These are phyloP conservation scores for Amborella trichopoda DNA, from an alignment of 164 flowering plant genomes.

Conservation along the genomic window DNA sequence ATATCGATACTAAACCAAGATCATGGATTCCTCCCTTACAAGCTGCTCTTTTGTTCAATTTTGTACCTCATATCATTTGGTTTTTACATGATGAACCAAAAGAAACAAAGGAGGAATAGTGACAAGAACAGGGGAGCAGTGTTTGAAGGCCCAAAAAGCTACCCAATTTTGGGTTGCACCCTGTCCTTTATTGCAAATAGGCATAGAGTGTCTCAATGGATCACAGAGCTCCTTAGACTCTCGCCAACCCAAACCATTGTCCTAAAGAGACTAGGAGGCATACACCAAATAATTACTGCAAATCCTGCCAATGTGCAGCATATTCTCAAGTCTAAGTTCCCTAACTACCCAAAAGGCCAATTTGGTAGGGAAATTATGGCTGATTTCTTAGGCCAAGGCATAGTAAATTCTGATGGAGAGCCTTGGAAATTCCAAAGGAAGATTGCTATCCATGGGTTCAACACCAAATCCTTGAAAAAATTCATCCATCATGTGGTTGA, in stretches of 20 bases:
- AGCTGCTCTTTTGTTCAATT: neutral
- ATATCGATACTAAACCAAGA: neutral
- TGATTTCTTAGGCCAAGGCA: neutral
- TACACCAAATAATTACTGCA: neutral
- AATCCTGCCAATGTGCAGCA: neutral
- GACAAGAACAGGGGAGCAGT: too few relatives aligned
- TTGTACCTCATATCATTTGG: neutral
- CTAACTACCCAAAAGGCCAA: neutral
- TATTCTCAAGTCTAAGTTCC: neutral
- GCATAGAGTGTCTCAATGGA: neutral
- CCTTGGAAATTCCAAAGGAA: neutral
- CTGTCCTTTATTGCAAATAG: neutral
- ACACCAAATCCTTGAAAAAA: neutral
- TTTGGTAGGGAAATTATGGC: neutral
- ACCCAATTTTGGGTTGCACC: neutral
- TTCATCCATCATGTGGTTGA: neutral
- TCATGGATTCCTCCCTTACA: neutral
- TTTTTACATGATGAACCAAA: neutral
- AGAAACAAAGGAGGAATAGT: too few relatives aligned
- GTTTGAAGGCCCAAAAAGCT: slow-evolving; percentile 3
- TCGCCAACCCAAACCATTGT: neutral
- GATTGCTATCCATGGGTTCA: neutral
- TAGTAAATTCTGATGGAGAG: neutral
- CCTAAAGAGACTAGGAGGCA: neutral
- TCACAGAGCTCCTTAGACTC: neutral